Percentiles rank a stretch among this genome's conserved stretches.
phyloP scores from a whole-genome alignment of 1,284 basidiomycete genomes.

The Moesziomyces parantarcticus region DNA sequence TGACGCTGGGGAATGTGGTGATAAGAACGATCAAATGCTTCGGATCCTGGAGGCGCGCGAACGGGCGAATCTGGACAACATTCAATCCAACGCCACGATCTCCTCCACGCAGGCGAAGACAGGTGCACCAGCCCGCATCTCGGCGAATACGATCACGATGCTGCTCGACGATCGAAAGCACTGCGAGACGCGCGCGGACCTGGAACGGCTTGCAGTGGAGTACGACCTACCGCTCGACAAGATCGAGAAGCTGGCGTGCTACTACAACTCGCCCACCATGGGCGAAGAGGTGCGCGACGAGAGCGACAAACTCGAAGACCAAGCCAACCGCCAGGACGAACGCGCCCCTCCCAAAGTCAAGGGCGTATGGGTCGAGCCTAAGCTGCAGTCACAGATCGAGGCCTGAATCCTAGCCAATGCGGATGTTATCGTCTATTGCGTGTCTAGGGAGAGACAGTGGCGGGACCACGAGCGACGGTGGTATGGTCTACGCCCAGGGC shows the following conservation, averaged over 20 bases:
- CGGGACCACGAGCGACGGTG: constrained; percentile 5
- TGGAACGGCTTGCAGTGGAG: constrained; percentile 43
- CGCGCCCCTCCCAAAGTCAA: constrained; percentile 31
- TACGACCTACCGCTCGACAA: constrained; percentile 44
- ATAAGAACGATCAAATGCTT: constrained; percentile 50
- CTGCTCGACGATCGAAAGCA: constrained; percentile 52
- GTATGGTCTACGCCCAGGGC: constrained; percentile 2
- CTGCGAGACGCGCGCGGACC: constrained; percentile 38
- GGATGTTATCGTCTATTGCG: neutral
- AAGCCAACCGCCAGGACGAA: constrained; percentile 36
- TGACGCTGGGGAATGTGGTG: neutral
- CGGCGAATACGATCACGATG: constrained; percentile 36
- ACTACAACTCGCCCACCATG: constrained; percentile 52
- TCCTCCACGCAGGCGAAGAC: constrained; percentile 2
- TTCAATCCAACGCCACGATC: constrained; percentile 9
- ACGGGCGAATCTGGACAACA: constrained; percentile 23
- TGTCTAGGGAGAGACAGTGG: neutral
- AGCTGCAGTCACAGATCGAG: constrained; percentile 26
- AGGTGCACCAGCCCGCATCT: constrained; percentile 14
- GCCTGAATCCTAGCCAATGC: constrained; percentile 4
- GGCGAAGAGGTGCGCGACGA: constrained; percentile 46
- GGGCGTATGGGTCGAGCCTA: constrained; percentile 43
- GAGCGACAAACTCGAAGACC: constrained; percentile 23
- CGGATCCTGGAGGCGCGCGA: constrained; percentile 50
- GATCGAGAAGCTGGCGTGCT: constrained; percentile 36